These are phyloP conservation scores for Colletotrichum orchidophilum DNA, from an alignment of 2,329 filamentous ascomycete genomes.

Conservation along the genomic window DNA sequence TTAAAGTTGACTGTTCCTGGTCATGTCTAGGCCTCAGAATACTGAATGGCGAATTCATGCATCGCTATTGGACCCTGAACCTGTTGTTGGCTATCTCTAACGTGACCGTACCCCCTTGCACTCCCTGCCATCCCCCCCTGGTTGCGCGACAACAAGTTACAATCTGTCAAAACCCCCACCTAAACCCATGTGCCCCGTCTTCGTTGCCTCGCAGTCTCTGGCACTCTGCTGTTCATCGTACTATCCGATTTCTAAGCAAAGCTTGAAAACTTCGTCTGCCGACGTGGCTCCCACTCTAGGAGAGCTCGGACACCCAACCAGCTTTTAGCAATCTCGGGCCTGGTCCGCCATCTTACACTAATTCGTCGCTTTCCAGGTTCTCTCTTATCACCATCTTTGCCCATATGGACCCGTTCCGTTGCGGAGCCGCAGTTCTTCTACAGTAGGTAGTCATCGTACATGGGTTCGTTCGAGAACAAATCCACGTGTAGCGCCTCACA, in stretches of 20 bases:
- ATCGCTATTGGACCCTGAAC: background rate
- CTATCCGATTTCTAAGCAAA: slow-evolving; percentile 31
- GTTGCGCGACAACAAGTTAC: background rate
- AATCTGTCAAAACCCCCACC: background rate
- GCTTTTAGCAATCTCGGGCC: background rate
- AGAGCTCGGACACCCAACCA: background rate
- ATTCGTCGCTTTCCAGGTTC: background rate
- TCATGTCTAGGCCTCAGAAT: background rate
- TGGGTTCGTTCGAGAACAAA: slow-evolving; percentile 22
- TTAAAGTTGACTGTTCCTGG: slow-evolving; percentile 8
- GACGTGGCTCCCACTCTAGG: slow-evolving; percentile 7
- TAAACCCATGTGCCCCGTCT: slow-evolving; percentile 11
- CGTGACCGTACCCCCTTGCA: background rate
- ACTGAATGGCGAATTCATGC: background rate
- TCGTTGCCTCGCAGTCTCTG: slow-evolving; percentile 22
- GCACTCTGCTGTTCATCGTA: slow-evolving; percentile 11
- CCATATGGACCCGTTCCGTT: background rate
- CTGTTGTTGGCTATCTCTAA: background rate
- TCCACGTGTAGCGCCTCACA: background rate
- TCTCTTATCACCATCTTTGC: background rate
- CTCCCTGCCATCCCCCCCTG: background rate
- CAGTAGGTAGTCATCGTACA: background rate
- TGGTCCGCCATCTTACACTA: background rate
- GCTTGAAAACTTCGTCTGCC: background rate
- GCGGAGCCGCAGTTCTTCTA: background rate